Evolutionary conservation across 2,329 filamentous ascomycete species (phyloP).

Genomic region (Sporothrix humicola): DNA sequence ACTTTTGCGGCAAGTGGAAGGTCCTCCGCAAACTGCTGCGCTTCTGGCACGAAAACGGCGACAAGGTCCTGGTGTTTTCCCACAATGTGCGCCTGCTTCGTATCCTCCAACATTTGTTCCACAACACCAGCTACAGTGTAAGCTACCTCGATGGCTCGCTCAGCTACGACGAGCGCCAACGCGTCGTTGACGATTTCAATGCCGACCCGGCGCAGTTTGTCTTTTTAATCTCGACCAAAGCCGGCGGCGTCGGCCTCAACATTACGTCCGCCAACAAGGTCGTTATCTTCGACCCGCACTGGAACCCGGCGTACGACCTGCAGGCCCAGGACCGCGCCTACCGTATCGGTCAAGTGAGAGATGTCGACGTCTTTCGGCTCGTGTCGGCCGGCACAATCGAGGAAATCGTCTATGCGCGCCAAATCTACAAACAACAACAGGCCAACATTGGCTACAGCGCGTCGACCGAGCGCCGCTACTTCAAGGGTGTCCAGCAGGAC

Average conservation of each 20-base stretch:
- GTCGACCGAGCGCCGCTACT: slow-evolving; percentile 89
- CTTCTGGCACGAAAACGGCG: slow-evolving; percentile 87
- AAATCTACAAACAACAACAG: slow-evolving; percentile 99
- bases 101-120: slow-evolving; percentile 84
- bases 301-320: slow-evolving; percentile 94
- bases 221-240: slow-evolving; percentile 92
- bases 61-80: slow-evolving; percentile 95
- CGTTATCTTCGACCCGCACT: slow-evolving; percentile 94
- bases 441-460: slow-evolving; percentile 97
- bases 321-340: slow-evolving; percentile 97
- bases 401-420: slow-evolving; percentile 94
- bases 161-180: slow-evolving; percentile 80
- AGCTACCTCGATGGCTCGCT: slow-evolving; percentile 89
- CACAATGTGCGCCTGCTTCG: slow-evolving; percentile 85
- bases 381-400: slow-evolving; percentile 92
- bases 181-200: slow-evolving; percentile 89
- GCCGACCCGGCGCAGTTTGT: slow-evolving; percentile 85
- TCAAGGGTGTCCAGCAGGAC: slow-evolving; percentile 89
- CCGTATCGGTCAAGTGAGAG: slow-evolving; percentile 87
- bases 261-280: slow-evolving; percentile 99
- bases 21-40: slow-evolving; percentile 83
- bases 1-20: slow-evolving; percentile 97
- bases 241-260: slow-evolving; percentile 91
- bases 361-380: slow-evolving; percentile 94
- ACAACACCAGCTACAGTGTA: slow-evolving; percentile 86